Evolutionary conservation across 306 rosid genomes (phyloP).

Genomic region (Calophaca sinica): DNA sequence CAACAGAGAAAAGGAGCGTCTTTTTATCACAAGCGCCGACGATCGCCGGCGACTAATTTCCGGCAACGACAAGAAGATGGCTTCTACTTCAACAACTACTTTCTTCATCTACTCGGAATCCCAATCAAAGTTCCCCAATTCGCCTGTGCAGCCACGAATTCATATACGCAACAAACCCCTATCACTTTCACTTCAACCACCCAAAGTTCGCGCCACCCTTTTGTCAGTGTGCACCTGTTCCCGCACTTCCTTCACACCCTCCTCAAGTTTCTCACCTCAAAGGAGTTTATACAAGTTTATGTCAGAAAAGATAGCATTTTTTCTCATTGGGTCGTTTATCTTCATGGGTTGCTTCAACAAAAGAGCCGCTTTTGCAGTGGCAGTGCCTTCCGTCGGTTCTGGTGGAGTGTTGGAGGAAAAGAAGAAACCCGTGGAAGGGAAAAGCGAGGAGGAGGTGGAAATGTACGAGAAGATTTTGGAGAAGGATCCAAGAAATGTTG

Average conservation of each 20-base stretch:
- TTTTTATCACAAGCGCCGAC: no score
- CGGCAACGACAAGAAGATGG: no score
- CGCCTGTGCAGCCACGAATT: neutral
- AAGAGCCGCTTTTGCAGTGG: constrained; percentile 57
- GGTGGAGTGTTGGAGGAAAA: constrained; percentile 52
- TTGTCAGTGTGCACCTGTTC: constrained; percentile 7
- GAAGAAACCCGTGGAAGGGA: constrained; percentile 44
- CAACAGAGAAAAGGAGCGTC: no score
- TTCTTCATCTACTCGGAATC: constrained; percentile 36
- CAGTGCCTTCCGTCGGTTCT: constrained; percentile 58
- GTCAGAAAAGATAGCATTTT: constrained; percentile 54
- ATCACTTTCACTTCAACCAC: constrained; percentile 38
- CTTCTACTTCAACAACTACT: constrained; percentile 36
- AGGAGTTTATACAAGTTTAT: constrained; percentile 41
- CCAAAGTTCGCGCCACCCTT: constrained; percentile 26
- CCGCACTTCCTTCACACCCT: constrained; percentile 41
- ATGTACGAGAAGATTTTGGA: constrained; percentile 70
- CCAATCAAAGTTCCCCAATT: constrained; percentile 11
- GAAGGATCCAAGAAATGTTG: constrained; percentile 67
- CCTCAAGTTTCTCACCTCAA: constrained; percentile 34
- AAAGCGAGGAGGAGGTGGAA: constrained; percentile 49
- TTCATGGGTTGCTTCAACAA: constrained; percentile 59
- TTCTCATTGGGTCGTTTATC: constrained; percentile 71
- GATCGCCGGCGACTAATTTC: no score
- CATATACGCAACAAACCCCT: constrained; percentile 32